phyloP scores from a whole-genome alignment of 1,139 yeast species.

The Zygoascus sp. region DNA sequence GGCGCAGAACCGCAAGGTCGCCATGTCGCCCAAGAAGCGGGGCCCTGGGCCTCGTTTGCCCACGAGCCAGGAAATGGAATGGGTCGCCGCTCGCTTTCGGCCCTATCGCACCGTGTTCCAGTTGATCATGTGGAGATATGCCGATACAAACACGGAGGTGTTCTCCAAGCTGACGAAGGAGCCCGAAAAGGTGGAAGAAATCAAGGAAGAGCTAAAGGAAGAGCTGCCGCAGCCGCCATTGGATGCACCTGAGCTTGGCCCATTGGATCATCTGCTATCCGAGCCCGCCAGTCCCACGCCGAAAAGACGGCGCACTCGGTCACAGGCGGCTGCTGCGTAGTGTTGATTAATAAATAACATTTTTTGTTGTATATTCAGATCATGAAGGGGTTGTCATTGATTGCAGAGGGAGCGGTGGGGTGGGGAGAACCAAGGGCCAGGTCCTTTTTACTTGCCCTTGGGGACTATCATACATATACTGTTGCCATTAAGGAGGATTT shows the following conservation, averaged over 20 bases:
- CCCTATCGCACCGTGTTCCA: conserved; percentile 71
- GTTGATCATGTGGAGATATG: conserved; percentile 68
- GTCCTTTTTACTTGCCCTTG: conserved; percentile 15
- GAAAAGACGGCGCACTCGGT: conserved; percentile 1
- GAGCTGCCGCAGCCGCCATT: neutral
- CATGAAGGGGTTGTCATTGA: neutral
- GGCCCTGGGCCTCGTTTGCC: conserved; percentile 38
- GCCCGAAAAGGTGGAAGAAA: conserved; percentile 2
- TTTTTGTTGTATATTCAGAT: neutral
- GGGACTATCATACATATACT: conserved; percentile 69
- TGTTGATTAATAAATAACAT: neutral
- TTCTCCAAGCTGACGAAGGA: conserved; percentile 12
- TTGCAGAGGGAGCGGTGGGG: too few species aligned
- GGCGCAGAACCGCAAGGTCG: conserved; percentile 27
- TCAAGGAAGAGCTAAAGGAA: neutral
- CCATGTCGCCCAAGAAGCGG: conserved; percentile 34
- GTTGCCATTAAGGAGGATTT: conserved; percentile 84
- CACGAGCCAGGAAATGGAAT: conserved; percentile 36
- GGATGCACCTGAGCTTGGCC: too few species aligned
- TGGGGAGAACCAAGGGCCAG: too few species aligned
- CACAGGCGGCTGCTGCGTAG: neutral
- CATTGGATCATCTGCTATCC: too few species aligned
- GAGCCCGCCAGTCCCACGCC: neutral
- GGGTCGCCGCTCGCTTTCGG: conserved; percentile 51
- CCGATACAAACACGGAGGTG: conserved; percentile 49